Conservation (phyloP, 2,329 filamentous ascomycete genomes). For the Exserohilum turcica region DNA sequence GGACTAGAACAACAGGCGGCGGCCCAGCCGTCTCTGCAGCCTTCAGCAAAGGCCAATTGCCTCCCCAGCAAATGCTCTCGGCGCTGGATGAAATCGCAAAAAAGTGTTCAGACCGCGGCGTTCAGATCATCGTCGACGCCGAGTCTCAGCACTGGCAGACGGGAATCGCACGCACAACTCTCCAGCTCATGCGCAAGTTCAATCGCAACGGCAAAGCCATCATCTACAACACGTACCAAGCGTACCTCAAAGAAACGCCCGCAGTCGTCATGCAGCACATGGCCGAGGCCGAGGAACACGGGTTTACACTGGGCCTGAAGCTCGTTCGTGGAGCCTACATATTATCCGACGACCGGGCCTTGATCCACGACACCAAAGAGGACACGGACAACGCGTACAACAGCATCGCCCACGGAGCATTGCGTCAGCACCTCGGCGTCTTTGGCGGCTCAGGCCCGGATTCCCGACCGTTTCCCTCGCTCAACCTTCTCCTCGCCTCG, state of each 20-base stretch:
- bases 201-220: constrained; percentile 55
- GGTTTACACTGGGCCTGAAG: constrained; percentile 62
- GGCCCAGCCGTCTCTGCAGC: constrained; percentile 49
- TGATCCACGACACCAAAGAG: constrained; percentile 61
- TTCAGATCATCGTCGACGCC: constrained; percentile 55
- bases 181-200: constrained; percentile 57
- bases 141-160: constrained; percentile 55
- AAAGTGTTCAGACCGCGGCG: constrained; percentile 47
- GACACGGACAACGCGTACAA: constrained; percentile 70
- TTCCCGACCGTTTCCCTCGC: constrained; percentile 44
- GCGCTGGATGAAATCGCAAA: constrained; percentile 51
- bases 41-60: constrained; percentile 42
- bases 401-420: constrained; percentile 62
- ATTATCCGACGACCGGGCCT: constrained; percentile 53
- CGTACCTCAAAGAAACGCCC: constrained; percentile 59
- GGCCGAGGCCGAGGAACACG: constrained; percentile 51
- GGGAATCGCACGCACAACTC: constrained; percentile 62
- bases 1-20: constrained; percentile 51
- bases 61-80: constrained; percentile 51
- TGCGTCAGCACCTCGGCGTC: constrained; percentile 33
- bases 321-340: constrained; percentile 65
- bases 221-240: constrained; percentile 71
- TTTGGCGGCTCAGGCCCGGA: constrained; percentile 21
- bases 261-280: constrained; percentile 54
- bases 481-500: constrained; percentile 73